Percentiles rank a stretch among this genome's conserved stretches.
These are phyloP conservation scores for Helianthus tuberosus DNA, from an alignment of 129 eudicot genomes.

Conservation along the genomic window DNA sequence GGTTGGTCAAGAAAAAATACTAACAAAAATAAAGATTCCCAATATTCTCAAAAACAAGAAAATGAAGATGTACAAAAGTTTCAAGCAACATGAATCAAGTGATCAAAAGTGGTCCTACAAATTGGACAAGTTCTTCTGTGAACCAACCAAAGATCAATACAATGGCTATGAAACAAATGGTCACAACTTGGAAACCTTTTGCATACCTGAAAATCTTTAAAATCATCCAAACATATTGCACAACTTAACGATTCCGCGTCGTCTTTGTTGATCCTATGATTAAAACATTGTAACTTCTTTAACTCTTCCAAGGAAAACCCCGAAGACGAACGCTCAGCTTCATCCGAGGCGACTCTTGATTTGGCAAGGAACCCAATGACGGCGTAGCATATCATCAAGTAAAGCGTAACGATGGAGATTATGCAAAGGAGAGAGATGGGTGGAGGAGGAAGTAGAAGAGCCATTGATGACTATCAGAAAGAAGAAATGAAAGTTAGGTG, in stretches of 20 bases:
- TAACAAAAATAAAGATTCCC: slow-evolving; percentile 8
- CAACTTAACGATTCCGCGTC: slow-evolving; percentile 32
- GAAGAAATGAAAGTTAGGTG: slow-evolving; percentile 30
- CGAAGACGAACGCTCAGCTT: slow-evolving; percentile 4
- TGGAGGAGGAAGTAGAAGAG: slow-evolving; percentile 43
- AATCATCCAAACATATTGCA: slow-evolving; percentile 68
- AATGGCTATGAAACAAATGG: slow-evolving; percentile 62
- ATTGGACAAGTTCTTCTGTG: slow-evolving; percentile 63
- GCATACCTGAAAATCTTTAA: slow-evolving; percentile 49
- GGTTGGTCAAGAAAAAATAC: no score
- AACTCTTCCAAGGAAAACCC: slow-evolving; percentile 60
- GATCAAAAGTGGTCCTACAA: slow-evolving; percentile 46
- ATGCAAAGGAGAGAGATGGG: slow-evolving; percentile 61
- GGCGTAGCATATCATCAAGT: slow-evolving; percentile 57
- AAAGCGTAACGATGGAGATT: slow-evolving; percentile 48
- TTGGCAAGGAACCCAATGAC: slow-evolving; percentile 53
- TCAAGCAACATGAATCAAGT: slow-evolving; percentile 33
- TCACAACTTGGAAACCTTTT: slow-evolving; percentile 61
- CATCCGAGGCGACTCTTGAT: slow-evolving; percentile 15
- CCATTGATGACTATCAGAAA: slow-evolving; percentile 28
- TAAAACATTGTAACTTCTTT: slow-evolving; percentile 43
- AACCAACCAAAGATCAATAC: slow-evolving; percentile 67
- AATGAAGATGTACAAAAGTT: neutral
- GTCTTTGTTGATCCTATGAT: slow-evolving; percentile 16
- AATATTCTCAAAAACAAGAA: slow-evolving; percentile 10